Conservation (phyloP, 2,329 filamentous ascomycete genomes). For the Fusarium cyanostomum region DNA sequence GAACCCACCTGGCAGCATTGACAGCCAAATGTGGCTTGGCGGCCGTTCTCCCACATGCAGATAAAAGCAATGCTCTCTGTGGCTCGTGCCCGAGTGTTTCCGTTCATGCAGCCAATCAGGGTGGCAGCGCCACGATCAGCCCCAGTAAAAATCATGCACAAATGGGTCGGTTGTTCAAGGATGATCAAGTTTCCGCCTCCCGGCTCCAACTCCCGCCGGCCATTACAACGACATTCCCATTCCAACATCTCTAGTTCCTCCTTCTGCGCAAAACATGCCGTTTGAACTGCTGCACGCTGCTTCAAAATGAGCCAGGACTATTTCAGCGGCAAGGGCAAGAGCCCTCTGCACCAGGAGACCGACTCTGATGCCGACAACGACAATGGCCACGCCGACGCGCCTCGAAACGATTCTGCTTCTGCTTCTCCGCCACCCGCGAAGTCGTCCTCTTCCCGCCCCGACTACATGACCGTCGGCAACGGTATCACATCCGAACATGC, state of each 20-base stretch:
- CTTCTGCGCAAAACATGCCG: conserved; percentile 47
- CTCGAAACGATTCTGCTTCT: conserved; percentile 40
- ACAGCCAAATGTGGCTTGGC: conserved; percentile 15
- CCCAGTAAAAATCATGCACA: conserved; percentile 48
- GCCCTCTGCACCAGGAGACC: conserved; percentile 48
- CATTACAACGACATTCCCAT: conserved; percentile 35
- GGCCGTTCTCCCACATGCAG: conserved; percentile 31
- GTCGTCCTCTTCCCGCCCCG: conserved; percentile 55
- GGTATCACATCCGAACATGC: conserved; percentile 85
- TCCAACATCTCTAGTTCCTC: conserved; percentile 23
- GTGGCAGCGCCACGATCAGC: conserved; percentile 30
- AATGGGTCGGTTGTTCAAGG: conserved; percentile 34
- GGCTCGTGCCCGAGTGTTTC: conserved; percentile 16
- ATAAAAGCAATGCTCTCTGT: conserved; percentile 40
- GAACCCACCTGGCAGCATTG: background rate
- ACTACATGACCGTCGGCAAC: conserved; percentile 89
- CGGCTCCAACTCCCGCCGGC: conserved; percentile 33
- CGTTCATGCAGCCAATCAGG: conserved; percentile 44
- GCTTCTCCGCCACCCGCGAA: conserved; percentile 38
- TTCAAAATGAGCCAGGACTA: conserved; percentile 69
- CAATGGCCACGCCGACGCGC: conserved; percentile 27
- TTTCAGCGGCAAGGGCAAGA: conserved; percentile 64
- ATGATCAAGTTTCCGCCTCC: conserved; percentile 37
- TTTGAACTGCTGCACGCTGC: conserved; percentile 34
- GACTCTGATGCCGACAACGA: conserved; percentile 40